phyloP scores from a whole-genome alignment of 371 early-diverging fungal species.

The Zopfochytrium polystomum region DNA sequence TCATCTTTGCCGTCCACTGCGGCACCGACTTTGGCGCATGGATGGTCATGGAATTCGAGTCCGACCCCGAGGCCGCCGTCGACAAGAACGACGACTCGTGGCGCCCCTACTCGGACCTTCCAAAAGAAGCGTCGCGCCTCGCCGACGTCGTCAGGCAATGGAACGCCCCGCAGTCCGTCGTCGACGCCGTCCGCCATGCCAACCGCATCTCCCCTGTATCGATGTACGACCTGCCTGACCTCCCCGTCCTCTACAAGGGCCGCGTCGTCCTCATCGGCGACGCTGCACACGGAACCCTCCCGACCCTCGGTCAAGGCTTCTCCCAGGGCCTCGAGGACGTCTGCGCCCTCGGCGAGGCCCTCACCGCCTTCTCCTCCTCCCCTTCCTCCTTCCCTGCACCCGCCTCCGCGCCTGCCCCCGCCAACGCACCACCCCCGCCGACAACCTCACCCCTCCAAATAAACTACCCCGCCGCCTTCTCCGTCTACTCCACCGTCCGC shows the following conservation, averaged over 20 bases:
- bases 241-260: slow-evolving; percentile 14
- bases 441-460: neutral
- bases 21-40: neutral
- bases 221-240: slow-evolving; percentile 17
- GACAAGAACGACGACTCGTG: slow-evolving; percentile 1
- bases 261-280: slow-evolving; percentile 33
- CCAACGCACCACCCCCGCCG: neutral
- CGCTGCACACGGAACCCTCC: slow-evolving; percentile 32
- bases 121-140: slow-evolving; percentile 18
- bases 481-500: slow-evolving; percentile 13
- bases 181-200: slow-evolving; percentile 2
- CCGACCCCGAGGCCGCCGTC: neutral
- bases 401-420: no score
- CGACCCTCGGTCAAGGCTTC: slow-evolving; percentile 27
- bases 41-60: neutral
- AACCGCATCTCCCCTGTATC: slow-evolving; percentile 5
- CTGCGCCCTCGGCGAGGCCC: slow-evolving; percentile 19
- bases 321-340: slow-evolving; percentile 28
- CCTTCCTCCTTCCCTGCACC: no score
- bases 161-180: slow-evolving; percentile 1
- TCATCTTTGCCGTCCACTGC: neutral
- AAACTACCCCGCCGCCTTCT: slow-evolving; percentile 6
- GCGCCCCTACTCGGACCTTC: slow-evolving; percentile 8
- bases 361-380: slow-evolving; percentile 14
- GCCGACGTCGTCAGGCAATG: slow-evolving; percentile 8